These are phyloP conservation scores for Diaporthe vexans DNA, from an alignment of 2,329 filamentous ascomycete species.

Conservation along the genomic window DNA sequence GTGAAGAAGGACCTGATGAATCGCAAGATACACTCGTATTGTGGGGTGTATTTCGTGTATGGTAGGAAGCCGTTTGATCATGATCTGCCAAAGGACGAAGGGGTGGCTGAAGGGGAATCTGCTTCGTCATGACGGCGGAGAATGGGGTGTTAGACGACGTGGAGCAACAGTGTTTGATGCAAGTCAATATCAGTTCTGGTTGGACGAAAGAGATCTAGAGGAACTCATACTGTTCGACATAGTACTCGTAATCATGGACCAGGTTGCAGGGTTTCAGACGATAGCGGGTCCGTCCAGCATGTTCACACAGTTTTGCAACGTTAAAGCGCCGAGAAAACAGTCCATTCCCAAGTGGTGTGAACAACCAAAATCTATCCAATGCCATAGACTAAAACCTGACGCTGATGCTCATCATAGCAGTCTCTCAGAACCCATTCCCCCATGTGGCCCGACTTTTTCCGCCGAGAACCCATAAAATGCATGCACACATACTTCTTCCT, in stretches of 20 bases:
- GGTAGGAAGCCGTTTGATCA: constrained; percentile 35
- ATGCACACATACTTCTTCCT: not conserved
- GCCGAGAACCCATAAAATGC: too few species aligned
- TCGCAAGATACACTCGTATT: constrained; percentile 51
- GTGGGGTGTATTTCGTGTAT: constrained; percentile 48
- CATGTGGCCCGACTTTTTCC: not conserved
- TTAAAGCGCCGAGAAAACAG: not conserved
- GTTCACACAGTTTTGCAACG: not conserved
- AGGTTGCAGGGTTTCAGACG: not conserved
- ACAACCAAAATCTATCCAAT: constrained; percentile 18
- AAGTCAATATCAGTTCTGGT: not conserved
- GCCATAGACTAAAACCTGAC: not conserved
- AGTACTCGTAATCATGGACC: too few species aligned
- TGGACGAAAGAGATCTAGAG: not conserved
- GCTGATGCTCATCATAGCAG: constrained; percentile 4
- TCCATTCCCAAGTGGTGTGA: constrained; percentile 5
- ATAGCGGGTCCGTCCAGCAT: too few species aligned
- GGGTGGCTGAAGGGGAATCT: not conserved
- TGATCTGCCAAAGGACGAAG: not conserved
- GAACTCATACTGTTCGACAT: too few species aligned
- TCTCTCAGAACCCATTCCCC: not conserved
- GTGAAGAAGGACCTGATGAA: constrained; percentile 51
- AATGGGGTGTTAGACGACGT: too few species aligned
- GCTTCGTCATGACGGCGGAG: not conserved
- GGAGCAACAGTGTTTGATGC: not conserved